Evolutionary conservation across 768 basidiomycete genomes (phyloP), one percentile per base, ranked within the genome.

Genomic region (Rhodotorula taiwanensis): DNA sequence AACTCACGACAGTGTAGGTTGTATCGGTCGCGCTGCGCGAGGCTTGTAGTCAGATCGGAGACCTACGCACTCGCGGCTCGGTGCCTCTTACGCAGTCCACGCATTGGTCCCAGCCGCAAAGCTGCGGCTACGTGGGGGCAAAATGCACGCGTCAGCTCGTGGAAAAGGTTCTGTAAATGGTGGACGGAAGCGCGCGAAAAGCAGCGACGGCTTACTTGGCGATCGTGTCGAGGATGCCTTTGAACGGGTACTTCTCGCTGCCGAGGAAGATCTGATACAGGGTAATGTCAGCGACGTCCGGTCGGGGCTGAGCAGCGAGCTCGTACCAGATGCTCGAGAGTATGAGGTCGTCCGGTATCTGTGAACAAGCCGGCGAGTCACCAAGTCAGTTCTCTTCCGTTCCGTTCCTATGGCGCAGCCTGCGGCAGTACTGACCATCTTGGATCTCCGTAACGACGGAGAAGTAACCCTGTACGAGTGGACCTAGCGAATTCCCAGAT

Each of bases 321-420:
- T 39, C 54, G 27, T 23, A 78, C 86, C 73, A 73, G 90, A 89
- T 97, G 93, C 77, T 97, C 94, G 43, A 98, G 79, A 2, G 93
- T 97, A 75, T 97, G 93, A 3, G 94, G 93, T 72, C 93, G 87
- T 58, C 94, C 94, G 53, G 84, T 87, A 74, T 95, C 93, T 77
- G 49, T 42, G 21, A 9, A 27, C n/a, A 39, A 39, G 36, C 10
- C 36, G 9, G 36, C 9, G 36, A 16, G 36, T 16, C n/a, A n/a
- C n/a, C n/a, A n/a, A n/a, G 16, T 39, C 36, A 39, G 36, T 16
- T 39, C 16, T 16, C 10, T 10, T 39, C 36, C 36, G 36, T n/a
- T n/a, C n/a, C n/a, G n/a, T n/a, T n/a, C 36, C 36, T 39, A 16
- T 10, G 36, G 36, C 36, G 36, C 16, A 9, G 36, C 10, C 36